A percentile compares a stretch with the other conserved stretches of the same genome.
These are phyloP conservation scores for Primulina tabacum DNA, from an alignment of 257 asterid genomes.

Conservation along the genomic window DNA sequence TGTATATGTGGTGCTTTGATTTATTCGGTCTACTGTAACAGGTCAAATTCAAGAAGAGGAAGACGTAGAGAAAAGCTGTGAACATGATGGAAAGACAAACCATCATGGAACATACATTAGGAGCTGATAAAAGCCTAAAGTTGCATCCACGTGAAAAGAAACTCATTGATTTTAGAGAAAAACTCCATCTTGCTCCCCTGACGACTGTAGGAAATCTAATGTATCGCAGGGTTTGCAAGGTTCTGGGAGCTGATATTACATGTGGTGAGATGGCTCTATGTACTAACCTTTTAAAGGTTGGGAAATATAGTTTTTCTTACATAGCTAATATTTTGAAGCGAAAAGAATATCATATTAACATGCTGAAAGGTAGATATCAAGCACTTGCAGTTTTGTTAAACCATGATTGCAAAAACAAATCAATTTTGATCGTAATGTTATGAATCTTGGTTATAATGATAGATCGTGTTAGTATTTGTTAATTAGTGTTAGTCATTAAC, in stretches of 20 bases:
- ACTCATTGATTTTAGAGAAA: conserved; percentile 80
- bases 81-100: conserved; percentile 31
- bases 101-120: conserved; percentile 22
- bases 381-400: not conserved
- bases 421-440: not conserved
- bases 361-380: not conserved
- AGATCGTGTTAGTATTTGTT: no score
- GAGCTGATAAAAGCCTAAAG: conserved; percentile 69
- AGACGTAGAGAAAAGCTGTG: conserved; percentile 28
- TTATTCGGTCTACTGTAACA: conserved; percentile 27
- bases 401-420: not conserved
- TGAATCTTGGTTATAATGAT: not conserved
- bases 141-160: conserved; percentile 85
- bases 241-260: conserved; percentile 91
- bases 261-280: conserved; percentile 99
- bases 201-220: conserved; percentile 95
- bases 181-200: conserved; percentile 92
- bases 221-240: conserved; percentile 88
- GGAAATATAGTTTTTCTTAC: conserved; percentile 18
- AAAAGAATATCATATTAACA: not conserved
- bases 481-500: no score
- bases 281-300: conserved; percentile 91
- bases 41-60: conserved; percentile 36
- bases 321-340: not conserved
- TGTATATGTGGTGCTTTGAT: conserved; percentile 14